A percentile compares a stretch with the other conserved stretches of the same genome.
phyloP scores from a whole-genome alignment of 306 rosid genomes.

The Cyclanthera cordifolia region DNA sequence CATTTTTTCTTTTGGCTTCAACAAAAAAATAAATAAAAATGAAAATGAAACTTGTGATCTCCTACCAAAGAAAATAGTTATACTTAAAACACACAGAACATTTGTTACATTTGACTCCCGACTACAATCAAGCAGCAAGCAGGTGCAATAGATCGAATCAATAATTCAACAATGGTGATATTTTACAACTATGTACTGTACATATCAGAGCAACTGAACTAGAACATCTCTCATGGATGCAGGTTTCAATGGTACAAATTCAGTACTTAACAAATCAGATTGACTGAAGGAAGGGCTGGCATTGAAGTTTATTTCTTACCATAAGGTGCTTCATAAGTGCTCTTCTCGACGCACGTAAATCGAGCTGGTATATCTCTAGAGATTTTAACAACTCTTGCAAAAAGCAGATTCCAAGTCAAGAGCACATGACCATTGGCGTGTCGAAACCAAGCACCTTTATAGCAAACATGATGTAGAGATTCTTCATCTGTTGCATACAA shows the following conservation, averaged over 20 bases:
- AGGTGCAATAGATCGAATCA: neutral
- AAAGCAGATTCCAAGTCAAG: neutral
- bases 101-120: neutral
- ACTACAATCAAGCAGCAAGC: neutral
- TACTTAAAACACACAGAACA: too few relatives aligned
- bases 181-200: constrained; percentile 10
- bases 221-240: neutral
- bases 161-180: neutral
- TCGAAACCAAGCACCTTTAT: neutral
- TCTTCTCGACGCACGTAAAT: neutral
- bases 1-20: too few relatives aligned
- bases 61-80: too few relatives aligned
- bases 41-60: too few relatives aligned
- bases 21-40: too few relatives aligned
- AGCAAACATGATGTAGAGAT: neutral
- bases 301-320: neutral
- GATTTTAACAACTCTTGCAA: neutral
- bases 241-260: neutral
- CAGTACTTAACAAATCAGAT: constrained; percentile 3
- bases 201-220: neutral
- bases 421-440: neutral
- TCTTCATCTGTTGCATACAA: neutral
- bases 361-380: neutral
- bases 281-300: neutral
- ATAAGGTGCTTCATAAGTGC: neutral